Evolutionary conservation across 495 filamentous ascomycete species (phyloP).

Genomic region (Podospora australis): DNA sequence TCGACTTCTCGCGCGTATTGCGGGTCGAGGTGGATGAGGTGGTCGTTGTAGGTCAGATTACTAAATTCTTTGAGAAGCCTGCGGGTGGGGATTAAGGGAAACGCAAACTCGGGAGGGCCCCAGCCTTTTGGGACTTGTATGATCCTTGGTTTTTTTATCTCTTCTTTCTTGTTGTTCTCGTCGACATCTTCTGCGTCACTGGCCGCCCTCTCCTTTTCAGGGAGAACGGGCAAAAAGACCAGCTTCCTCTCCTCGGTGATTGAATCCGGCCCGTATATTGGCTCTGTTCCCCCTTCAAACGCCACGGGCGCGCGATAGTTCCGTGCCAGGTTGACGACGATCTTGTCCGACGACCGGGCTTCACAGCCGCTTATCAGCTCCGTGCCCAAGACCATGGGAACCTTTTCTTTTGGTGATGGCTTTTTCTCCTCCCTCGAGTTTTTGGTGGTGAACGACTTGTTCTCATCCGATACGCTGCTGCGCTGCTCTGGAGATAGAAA

Average conservation of each 20-base stretch:
- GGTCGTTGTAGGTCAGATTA: slow-evolving; percentile 79
- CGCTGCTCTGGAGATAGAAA: too few species aligned
- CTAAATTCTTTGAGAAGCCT: slow-evolving; percentile 77
- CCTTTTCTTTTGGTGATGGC: slow-evolving; percentile 28
- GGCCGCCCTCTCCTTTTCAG: too few species aligned
- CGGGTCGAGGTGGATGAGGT: slow-evolving; percentile 76
- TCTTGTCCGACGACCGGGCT: slow-evolving; percentile 29
- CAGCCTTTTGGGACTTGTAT: slow-evolving; percentile 16
- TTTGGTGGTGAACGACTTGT: slow-evolving; percentile 38
- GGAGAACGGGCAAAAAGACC: neutral
- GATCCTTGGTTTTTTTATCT: neutral
- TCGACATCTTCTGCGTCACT: neutral
- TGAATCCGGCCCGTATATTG: neutral
- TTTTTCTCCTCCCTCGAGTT: slow-evolving; percentile 55
- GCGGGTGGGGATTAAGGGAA: slow-evolving; percentile 54
- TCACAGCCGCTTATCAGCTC: slow-evolving; percentile 35
- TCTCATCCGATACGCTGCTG: slow-evolving; percentile 3
- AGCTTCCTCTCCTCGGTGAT: neutral
- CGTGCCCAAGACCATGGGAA: slow-evolving; percentile 11
- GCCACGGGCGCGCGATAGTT: slow-evolving; percentile 21
- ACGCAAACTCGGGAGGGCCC: slow-evolving; percentile 51
- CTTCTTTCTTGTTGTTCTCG: neutral
- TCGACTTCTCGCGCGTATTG: slow-evolving; percentile 63
- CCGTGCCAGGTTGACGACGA: slow-evolving; percentile 37
- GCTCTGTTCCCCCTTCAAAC: neutral